Conservation (phyloP, 2,329 filamentous ascomycete species). For the Beauveria rudraprayagi region DNA sequence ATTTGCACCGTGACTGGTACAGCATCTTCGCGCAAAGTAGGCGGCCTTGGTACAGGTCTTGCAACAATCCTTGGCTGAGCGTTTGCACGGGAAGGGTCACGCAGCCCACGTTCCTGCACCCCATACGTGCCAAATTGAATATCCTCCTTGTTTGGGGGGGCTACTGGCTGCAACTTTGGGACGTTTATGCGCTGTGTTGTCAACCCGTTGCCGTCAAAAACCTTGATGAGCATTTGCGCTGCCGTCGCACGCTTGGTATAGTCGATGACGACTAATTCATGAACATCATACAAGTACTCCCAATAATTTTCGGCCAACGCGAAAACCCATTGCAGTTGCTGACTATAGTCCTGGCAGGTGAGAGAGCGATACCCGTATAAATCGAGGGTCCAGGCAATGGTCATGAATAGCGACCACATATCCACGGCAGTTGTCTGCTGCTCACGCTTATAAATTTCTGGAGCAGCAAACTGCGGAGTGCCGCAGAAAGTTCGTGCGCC, state of each 20-base stretch:
- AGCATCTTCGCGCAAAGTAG: no score
- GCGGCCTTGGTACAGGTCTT: no score
- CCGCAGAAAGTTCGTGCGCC: neutral
- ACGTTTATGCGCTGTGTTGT: no score
- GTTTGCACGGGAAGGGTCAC: no score
- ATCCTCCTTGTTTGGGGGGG: no score
- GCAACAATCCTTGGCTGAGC: no score
- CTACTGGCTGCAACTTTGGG: no score
- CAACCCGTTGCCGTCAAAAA: neutral
- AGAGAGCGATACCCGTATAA: no score
- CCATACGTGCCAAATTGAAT: no score
- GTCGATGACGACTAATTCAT: neutral
- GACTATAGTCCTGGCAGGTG: neutral
- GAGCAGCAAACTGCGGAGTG: neutral
- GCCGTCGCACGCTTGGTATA: neutral
- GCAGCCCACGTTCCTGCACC: no score
- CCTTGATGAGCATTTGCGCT: neutral
- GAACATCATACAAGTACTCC: neutral
- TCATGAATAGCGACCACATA: neutral
- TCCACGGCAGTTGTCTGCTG: neutral
- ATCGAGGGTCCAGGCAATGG: neutral
- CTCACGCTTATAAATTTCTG: neutral
- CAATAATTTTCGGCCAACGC: rapidly evolving
- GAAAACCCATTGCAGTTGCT: neutral
- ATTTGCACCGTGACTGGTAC: no score